phyloP scores from a whole-genome alignment of 2,329 filamentous ascomycete species.

The Paracoccidioides brasiliensis region DNA sequence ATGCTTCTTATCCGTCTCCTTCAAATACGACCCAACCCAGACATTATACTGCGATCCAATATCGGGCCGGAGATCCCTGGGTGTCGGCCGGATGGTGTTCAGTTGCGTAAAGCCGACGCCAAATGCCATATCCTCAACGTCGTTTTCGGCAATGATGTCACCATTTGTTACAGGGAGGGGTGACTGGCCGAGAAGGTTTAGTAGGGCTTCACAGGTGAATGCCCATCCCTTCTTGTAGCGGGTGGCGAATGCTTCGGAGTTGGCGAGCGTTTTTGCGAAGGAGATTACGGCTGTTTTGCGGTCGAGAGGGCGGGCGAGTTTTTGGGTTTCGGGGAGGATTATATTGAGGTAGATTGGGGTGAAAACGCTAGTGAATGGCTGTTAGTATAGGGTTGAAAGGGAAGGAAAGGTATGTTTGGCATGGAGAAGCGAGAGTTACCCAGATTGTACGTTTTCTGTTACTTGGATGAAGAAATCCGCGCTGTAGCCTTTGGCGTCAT shows the following conservation, averaged over 20 bases:
- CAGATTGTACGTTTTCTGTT: constrained; percentile 66
- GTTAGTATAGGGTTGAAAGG: not conserved
- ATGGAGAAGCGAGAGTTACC: constrained; percentile 30
- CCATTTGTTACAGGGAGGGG: constrained; percentile 59
- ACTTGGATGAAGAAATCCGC: constrained; percentile 82
- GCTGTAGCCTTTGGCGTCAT: constrained; percentile 68
- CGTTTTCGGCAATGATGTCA: constrained; percentile 70
- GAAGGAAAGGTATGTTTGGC: constrained; percentile 7
- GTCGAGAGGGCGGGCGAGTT: constrained; percentile 74
- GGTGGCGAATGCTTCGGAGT: constrained; percentile 69
- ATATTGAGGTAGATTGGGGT: constrained; percentile 73
- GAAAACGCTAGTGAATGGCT: constrained; percentile 36
- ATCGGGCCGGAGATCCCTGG: constrained; percentile 73
- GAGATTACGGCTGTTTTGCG: constrained; percentile 90
- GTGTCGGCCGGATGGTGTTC: constrained; percentile 69
- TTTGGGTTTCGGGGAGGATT: constrained; percentile 78
- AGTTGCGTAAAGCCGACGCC: constrained; percentile 88
- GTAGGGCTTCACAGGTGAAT: constrained; percentile 75
- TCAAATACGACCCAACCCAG: constrained; percentile 76
- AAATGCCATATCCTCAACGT: constrained; percentile 90
- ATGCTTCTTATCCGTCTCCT: constrained; percentile 61
- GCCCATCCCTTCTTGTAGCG: constrained; percentile 83
- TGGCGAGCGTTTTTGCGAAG: constrained; percentile 79
- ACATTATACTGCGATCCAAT: constrained; percentile 60
- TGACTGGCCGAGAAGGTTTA: constrained; percentile 81